These are phyloP conservation scores for Solanum appendiculatum DNA, from an alignment of 257 asterid genomes.

Conservation along the genomic window DNA sequence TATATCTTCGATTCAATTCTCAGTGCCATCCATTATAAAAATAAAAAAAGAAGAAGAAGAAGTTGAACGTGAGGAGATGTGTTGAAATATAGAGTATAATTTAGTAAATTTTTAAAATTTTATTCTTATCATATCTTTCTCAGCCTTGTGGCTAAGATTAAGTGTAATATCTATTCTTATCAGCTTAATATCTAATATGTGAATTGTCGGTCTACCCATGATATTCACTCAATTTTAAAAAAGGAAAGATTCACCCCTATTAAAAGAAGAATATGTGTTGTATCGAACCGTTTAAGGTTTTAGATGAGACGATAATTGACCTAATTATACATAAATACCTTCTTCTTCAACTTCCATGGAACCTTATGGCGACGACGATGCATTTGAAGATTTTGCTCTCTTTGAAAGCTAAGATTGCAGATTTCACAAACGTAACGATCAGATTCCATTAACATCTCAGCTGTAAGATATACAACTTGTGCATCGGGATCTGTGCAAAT, in stretches of 20 bases:
- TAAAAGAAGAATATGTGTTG: background rate
- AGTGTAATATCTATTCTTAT: background rate
- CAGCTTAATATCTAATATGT: background rate
- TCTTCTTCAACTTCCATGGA: slow-evolving; percentile 31
- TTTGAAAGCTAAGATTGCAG: slow-evolving; percentile 30
- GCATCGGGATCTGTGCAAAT: slow-evolving; percentile 32
- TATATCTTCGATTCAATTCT: too few species aligned
- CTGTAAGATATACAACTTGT: slow-evolving; percentile 27
- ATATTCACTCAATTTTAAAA: background rate
- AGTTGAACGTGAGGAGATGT: background rate
- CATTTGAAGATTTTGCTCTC: slow-evolving; percentile 40
- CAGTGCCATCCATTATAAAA: too few species aligned
- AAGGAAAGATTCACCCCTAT: background rate
- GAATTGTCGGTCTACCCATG: background rate
- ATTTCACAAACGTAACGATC: slow-evolving; percentile 32
- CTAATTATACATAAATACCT: background rate
- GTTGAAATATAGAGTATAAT: too few species aligned
- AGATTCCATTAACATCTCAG: slow-evolving; percentile 33
- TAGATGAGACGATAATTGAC: background rate
- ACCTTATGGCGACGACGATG: slow-evolving; percentile 33
- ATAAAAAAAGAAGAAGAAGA: background rate
- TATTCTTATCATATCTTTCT: background rate
- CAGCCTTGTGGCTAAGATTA: background rate
- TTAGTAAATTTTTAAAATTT: background rate
- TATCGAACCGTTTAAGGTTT: background rate